Conservation (phyloP, 78 protist genomes). For the Anaeramoeba flamelloides region DNA sequence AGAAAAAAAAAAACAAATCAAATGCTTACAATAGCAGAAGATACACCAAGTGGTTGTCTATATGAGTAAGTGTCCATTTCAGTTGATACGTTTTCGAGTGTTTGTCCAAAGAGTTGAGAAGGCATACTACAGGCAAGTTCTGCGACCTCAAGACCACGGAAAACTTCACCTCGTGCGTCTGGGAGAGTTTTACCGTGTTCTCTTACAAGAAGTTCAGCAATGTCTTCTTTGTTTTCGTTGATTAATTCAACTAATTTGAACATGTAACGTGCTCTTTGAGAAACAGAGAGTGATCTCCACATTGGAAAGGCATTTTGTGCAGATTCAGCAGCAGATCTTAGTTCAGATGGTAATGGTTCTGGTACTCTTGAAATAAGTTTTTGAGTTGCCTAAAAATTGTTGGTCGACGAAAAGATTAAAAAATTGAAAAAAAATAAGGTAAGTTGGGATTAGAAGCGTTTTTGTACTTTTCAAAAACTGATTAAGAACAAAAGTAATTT, state of each 20-base stretch:
- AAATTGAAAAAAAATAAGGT: too few species aligned
- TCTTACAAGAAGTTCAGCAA: constrained; percentile 51
- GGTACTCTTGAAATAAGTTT: too few species aligned
- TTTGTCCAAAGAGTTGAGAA: constrained; percentile 67
- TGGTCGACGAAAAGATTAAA: too few species aligned
- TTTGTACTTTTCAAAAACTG: too few species aligned
- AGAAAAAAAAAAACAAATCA: too few species aligned
- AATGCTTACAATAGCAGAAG: constrained; percentile 83
- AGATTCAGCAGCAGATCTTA: too few species aligned
- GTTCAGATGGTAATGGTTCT: too few species aligned
- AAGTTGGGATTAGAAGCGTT: too few species aligned
- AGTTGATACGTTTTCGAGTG: constrained; percentile 50
- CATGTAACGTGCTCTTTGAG: constrained; percentile 60
- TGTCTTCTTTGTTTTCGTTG: constrained; percentile 40
- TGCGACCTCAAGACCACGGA: constrained; percentile 62
- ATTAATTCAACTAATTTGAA: constrained; percentile 49
- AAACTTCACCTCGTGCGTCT: constrained; percentile 58
- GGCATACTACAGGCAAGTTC: constrained; percentile 71
- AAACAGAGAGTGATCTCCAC: constrained; percentile 62
- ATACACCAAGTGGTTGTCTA: constrained; percentile 84
- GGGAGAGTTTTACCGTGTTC: constrained; percentile 90
- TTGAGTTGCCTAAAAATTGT: too few species aligned
- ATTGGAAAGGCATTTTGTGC: constrained; percentile 45
- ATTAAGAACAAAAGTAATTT: too few species aligned
- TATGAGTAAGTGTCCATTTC: constrained; percentile 76